Evolutionary conservation across 306 rosid genomes (phyloP).

Genomic region (Geum urbanum): DNA sequence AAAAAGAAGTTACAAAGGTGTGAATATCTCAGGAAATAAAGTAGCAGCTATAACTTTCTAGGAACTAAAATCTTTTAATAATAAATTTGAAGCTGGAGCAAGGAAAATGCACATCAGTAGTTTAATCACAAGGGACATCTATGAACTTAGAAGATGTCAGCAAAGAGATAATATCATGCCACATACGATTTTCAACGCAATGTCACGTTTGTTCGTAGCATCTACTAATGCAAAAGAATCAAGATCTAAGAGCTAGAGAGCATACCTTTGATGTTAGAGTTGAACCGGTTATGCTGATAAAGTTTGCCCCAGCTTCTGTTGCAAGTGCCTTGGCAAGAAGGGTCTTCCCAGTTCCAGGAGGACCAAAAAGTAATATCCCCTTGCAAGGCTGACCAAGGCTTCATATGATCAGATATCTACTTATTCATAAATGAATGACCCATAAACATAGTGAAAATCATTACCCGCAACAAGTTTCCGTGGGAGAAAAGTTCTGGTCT

Average conservation of each 20-base stretch:
- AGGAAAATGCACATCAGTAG: background rate
- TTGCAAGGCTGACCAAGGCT: conserved; percentile 72
- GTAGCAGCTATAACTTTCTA: background rate
- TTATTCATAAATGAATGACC: conserved; percentile 14
- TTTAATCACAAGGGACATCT: background rate
- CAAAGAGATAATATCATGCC: background rate
- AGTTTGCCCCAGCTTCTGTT: conserved; percentile 95
- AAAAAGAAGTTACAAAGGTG: conserved; percentile 8
- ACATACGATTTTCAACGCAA: background rate
- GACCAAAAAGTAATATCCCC: conserved; percentile 97
- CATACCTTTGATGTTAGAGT: conserved; percentile 92
- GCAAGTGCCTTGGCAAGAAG: conserved; percentile 99
- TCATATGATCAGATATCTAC: conserved; percentile 25
- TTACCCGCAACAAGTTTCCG: conserved; percentile 94
- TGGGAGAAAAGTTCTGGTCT: conserved; percentile 90
- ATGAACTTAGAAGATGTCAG: background rate
- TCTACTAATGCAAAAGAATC: background rate
- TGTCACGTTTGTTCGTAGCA: background rate
- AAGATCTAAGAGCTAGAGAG: background rate
- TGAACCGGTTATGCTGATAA: conserved; percentile 95
- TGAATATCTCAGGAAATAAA: background rate
- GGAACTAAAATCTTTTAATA: no score
- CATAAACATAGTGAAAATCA: conserved; percentile 18
- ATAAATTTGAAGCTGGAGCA: no score
- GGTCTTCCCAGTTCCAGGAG: conserved; percentile 99